Conservation (phyloP, 805 yeast genomes). For the Pichia eremophila region DNA sequence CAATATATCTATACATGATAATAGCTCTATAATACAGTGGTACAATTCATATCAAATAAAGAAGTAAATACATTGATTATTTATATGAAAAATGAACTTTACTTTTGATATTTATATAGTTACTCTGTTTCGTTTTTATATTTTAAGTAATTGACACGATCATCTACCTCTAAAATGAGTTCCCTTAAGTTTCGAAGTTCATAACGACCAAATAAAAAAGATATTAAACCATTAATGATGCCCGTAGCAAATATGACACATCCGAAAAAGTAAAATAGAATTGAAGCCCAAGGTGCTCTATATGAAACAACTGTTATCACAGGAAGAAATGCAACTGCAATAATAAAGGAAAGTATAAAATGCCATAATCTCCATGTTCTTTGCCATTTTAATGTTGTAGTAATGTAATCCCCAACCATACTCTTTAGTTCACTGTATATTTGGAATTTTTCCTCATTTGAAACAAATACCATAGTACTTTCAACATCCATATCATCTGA, state of each 20-base stretch:
- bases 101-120: no score
- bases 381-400: constrained; percentile 49
- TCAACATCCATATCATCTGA: not conserved
- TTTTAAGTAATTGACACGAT: constrained; percentile 11
- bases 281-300: constrained; percentile 49
- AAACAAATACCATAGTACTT: not conserved
- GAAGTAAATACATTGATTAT: no score
- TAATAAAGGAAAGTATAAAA: constrained; percentile 45
- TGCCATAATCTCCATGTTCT: constrained; percentile 56
- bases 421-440: constrained; percentile 43
- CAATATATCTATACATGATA: no score
- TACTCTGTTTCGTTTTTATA: not conserved
- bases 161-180: constrained; percentile 57
- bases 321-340: constrained; percentile 45
- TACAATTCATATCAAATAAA: no score
- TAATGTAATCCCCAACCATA: constrained; percentile 36
- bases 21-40: no score
- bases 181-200: constrained; percentile 73
- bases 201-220: constrained; percentile 67
- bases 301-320: constrained; percentile 51
- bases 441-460: constrained; percentile 14
- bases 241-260: constrained; percentile 57
- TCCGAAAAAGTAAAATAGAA: constrained; percentile 53
- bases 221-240: constrained; percentile 64
- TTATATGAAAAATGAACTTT: no score